These are phyloP conservation scores for Ophiostoma novo-ulmi DNA, from an alignment of 2,329 filamentous ascomycete species.

Conservation along the genomic window DNA sequence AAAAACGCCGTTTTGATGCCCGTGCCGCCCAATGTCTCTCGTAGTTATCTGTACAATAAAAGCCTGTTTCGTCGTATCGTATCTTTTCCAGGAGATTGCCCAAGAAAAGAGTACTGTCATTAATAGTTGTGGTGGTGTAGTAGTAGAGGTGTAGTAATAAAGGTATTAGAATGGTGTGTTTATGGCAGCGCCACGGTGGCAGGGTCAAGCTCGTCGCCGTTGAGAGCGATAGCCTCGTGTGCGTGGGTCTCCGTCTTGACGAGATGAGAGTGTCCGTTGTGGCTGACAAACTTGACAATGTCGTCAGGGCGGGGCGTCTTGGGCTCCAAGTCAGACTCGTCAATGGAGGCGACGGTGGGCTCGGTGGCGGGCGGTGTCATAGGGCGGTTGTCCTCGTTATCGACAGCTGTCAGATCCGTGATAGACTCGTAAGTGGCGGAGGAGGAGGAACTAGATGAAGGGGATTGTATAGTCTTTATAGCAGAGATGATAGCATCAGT, in stretches of 20 bases:
- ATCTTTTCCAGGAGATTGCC: neutral
- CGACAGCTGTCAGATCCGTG: conserved; percentile 13
- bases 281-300: conserved; percentile 12
- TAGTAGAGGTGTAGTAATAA: neutral
- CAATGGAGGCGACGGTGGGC: conserved; percentile 21
- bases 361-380: conserved; percentile 19
- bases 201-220: conserved; percentile 18
- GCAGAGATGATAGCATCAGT: neutral
- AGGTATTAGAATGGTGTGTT: neutral
- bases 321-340: conserved; percentile 26
- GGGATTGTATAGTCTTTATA: too few relatives aligned
- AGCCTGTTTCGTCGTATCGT: neutral
- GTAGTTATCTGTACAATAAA: neutral
- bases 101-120: conserved; percentile 16
- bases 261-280: neutral
- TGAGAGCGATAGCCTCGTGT: conserved; percentile 16
- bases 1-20: conserved; percentile 14
- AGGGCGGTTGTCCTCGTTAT: conserved; percentile 12
- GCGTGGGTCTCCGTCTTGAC: neutral
- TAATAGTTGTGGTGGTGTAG: neutral
- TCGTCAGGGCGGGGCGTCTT: conserved; percentile 26
- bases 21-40: neutral
- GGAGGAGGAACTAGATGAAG: neutral
- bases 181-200: conserved; percentile 21
- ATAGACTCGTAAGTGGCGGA: conserved; percentile 19